Percentiles rank a stretch among this genome's conserved stretches.
phyloP scores from a whole-genome alignment of 2,329 filamentous ascomycete species.

The Metarhizium guizhouense region DNA sequence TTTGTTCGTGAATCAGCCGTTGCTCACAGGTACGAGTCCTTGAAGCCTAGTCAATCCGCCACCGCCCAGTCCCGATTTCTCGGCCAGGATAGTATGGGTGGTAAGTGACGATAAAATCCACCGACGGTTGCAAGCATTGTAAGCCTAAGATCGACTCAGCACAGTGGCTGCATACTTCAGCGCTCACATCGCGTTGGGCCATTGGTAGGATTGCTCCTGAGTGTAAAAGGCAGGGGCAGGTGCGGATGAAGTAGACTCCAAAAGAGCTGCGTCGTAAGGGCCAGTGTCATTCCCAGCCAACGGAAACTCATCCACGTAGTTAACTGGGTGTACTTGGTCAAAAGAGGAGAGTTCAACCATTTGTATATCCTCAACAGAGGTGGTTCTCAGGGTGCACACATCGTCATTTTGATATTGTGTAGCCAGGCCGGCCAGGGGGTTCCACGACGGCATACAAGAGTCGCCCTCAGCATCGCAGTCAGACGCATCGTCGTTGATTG shows the following conservation, averaged over 20 bases:
- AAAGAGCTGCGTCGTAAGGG: background rate
- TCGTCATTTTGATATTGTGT: background rate
- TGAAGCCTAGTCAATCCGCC: background rate
- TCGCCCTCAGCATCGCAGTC: background rate
- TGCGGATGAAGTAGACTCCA: background rate
- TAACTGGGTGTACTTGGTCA: background rate
- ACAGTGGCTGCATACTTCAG: background rate
- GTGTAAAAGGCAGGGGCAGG: background rate
- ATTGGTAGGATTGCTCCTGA: background rate
- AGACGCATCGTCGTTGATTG: background rate
- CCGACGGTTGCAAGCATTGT: background rate
- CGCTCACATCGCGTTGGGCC: background rate
- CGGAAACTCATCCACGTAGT: background rate
- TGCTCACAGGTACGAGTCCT: background rate
- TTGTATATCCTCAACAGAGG: background rate
- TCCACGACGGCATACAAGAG: background rate
- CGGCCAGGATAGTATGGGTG: background rate
- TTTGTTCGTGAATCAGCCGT: background rate
- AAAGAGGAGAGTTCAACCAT: background rate
- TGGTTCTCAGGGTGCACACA: background rate
- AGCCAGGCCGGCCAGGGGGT: background rate
- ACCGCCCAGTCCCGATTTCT: background rate
- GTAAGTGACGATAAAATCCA: background rate
- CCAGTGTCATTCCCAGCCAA: background rate
- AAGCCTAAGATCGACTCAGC: background rate